Evolutionary conservation across 176 grass and related monocot species (phyloP).

Genomic region (Cymbopogon citratus): DNA sequence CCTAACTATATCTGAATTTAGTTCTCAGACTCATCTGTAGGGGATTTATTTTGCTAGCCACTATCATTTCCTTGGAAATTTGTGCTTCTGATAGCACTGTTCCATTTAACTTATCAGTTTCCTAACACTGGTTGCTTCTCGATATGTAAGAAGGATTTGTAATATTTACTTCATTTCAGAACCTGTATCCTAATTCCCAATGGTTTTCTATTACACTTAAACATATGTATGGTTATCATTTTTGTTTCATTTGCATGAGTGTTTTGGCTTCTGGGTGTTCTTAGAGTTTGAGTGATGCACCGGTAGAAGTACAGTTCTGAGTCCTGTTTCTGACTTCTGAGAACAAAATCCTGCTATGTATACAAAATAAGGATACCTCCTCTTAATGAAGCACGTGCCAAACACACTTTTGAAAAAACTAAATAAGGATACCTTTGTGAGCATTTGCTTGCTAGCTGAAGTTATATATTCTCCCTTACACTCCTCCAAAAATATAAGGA

Average conservation of each 20-base stretch:
- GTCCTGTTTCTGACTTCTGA: not conserved
- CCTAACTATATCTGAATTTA: conserved; percentile 2
- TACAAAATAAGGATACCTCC: not conserved
- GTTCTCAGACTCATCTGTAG: not conserved
- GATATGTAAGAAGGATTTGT: not conserved
- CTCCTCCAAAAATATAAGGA: not conserved
- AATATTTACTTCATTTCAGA: not conserved
- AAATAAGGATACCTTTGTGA: not conserved
- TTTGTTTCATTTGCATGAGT: not conserved
- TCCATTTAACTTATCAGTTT: not conserved
- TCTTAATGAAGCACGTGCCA: no score
- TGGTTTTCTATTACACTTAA: not conserved
- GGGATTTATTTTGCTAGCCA: not conserved
- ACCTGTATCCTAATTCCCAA: not conserved
- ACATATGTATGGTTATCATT: not conserved
- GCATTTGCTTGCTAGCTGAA: not conserved
- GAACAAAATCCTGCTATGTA: not conserved
- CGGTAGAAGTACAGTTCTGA: not conserved
- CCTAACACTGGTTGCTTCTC: not conserved
- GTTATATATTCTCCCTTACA: not conserved
- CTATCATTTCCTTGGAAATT: not conserved
- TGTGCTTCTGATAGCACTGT: not conserved
- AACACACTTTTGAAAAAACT: no score
- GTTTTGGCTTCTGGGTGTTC: not conserved
- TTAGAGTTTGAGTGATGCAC: not conserved